Base-by-base conservation (phyloP, 2,329 filamentous ascomycete genomes). In the Fusarium lyarnte region DNA sequence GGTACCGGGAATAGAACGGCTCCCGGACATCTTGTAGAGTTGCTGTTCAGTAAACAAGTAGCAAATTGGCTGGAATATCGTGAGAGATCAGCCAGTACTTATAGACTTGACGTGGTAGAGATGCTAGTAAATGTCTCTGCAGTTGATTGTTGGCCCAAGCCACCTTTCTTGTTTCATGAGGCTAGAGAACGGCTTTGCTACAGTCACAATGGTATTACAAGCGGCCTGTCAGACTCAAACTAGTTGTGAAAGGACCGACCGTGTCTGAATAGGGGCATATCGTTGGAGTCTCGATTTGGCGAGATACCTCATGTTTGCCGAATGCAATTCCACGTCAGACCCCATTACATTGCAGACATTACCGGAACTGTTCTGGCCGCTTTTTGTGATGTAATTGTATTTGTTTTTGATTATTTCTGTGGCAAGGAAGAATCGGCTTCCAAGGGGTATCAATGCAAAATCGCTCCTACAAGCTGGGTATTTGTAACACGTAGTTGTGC, bases 371-470 rank as follows among this genome's bases (percentile, higher is more conserved):
- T 19, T 5, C 19, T 17, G 33, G 2, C 12, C 13, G n/a, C n/a
- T 31, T 31, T 36, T 27, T 25, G 7, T 36, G 29, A 36, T 41
- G 51, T 31, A 38, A 23, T 21, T 17, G 6, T 35, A 16, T 45
- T n/a, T 21, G 11, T 39, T 23, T 39, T 47, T 16, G 19, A 39
- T 35, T 35, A 51, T 25, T 36, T 16, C 19, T 17, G 54, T 54
- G 57, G 54, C 23, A 49, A 63, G 60, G 52, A 67, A 55, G 23
- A 52, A 29, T 54, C 21, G 9, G 63, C 68, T 62, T 57, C 49
- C 45, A 52, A 49, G 46, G 70, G 72, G 74, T 76, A 76, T 76
- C 74, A 69, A 69, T 70, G 39, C 43, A 66, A 47, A 58, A 58
- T 69, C 58, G 33, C 47, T 41, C 8, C 61, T 57, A 27, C 9